Evolutionary conservation across 2,329 filamentous ascomycete species (phyloP), one percentile per base, ranked within the genome.

Genomic region (Sarocladium brachiariae): DNA sequence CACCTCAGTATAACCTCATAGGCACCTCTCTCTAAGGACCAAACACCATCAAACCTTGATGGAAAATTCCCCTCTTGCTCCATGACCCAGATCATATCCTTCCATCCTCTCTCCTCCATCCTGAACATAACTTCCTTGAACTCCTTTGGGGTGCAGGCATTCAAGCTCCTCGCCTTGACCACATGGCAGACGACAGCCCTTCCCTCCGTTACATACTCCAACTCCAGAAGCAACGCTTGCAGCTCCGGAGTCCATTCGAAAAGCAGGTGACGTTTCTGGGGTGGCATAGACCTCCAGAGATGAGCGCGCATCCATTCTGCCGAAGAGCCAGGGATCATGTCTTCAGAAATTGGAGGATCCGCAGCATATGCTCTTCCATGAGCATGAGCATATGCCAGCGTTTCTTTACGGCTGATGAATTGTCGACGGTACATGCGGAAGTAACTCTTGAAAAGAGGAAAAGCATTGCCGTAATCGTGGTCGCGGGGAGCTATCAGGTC

Each of bases 81-180:
- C 2, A 52, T 34, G n/a, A 65, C 50, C 56, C 61, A 62, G 10
- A 65, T 48, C 10, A 62, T 33, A 24, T 64, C 61, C 9, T 50
- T 31, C 58, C 59, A 64, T 13, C 54, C 52, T 14, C 55, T 38
- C 11, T 46, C 39, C 43, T 57, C 57, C 7, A 60, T 35, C 19
- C 21, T 16, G 3, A 34, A 10, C 50, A 64, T 41, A 18, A 56
- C 49, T 24, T 38, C 52, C 16, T 52, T 24, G 21, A 58, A 50
- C 13, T 58, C 52, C 3, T 13, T 30, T 47, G 24, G 43, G 16
- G 54, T 50, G 27, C 56, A 56, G 11, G 46, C 49, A 7, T 58
- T 52, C 35, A 56, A 34, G 23, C 53, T 51, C 2, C 35, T 33
- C 14, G 33, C 27, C 10, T 16, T 47, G 19, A 8, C 18, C 4